These are phyloP conservation scores for Blastobotrys buckinghamii DNA, from an alignment of 1,139 yeast genomes.

Conservation along the genomic window DNA sequence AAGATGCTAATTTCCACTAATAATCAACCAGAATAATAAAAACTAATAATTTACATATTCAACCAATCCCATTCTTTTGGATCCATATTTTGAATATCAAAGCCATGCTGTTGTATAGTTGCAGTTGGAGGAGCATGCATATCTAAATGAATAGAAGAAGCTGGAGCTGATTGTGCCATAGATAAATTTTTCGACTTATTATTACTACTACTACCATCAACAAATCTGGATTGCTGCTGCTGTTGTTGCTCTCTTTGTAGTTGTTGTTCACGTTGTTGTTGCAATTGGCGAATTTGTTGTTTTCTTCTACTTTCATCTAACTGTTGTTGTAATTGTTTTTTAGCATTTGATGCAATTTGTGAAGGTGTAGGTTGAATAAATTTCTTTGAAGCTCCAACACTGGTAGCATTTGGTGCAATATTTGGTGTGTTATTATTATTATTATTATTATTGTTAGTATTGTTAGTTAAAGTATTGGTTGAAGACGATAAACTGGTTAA, in stretches of 20 bases:
- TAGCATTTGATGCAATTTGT: constrained; percentile 8
- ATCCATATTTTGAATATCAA: constrained; percentile 4
- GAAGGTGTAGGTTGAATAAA: constrained; percentile 8
- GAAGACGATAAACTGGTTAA: not conserved
- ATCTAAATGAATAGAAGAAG: not conserved
- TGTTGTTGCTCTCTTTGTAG: not conserved
- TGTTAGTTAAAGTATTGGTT: not conserved
- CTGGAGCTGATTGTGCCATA: not conserved
- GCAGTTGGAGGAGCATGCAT: too few species aligned
- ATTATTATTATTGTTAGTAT: not conserved
- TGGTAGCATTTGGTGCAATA: not conserved
- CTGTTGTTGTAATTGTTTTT: constrained; percentile 7
- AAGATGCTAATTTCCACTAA: too few species aligned
- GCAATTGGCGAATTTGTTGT: constrained; percentile 1
- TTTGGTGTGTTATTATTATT: not conserved
- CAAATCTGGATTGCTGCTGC: not conserved
- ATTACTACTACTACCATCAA: not conserved
- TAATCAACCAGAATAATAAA: too few species aligned
- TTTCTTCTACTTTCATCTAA: not conserved
- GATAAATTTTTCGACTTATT: not conserved
- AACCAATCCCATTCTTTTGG: constrained; percentile 9
- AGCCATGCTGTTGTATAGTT: not conserved
- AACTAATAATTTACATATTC: constrained; percentile 4
- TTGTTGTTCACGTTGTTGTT: not conserved
- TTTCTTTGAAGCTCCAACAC: too few species aligned